Conservation (phyloP, 352 stramenopile species). For the Pythium guiyangense region DNA sequence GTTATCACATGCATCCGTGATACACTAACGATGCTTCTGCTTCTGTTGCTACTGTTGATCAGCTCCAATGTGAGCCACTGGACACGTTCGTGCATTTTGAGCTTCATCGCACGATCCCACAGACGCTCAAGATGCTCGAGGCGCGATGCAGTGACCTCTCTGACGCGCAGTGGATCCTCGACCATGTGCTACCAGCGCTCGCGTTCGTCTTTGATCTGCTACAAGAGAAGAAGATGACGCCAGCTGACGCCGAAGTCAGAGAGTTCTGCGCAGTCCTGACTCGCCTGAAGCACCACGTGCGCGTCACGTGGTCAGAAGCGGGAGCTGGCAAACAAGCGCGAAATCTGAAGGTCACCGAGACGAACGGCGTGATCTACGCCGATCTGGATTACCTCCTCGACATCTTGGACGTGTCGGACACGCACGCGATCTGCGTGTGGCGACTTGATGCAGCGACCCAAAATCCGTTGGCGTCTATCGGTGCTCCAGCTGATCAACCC, state of each 20-base stretch:
- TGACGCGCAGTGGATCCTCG: not conserved
- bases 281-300: not conserved
- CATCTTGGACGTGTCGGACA: too few relatives aligned
- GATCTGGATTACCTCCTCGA: slow-evolving; percentile 10
- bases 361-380: slow-evolving; percentile 3
- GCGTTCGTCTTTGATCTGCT: too few relatives aligned
- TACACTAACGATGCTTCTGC: too few relatives aligned
- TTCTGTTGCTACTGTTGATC: too few relatives aligned
- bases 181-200: not conserved
- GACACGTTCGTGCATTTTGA: too few relatives aligned
- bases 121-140: not conserved
- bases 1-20: too few relatives aligned
- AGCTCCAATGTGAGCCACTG: too few relatives aligned
- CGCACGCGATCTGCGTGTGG: too few relatives aligned
- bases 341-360: not conserved
- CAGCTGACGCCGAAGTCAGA: not conserved
- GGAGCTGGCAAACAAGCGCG: not conserved
- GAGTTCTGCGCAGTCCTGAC: not conserved
- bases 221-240: not conserved
- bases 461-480: too few relatives aligned
- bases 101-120: too few relatives aligned
- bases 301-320: not conserved
- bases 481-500: too few relatives aligned
- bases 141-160: not conserved
- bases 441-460: too few relatives aligned